Conservation (phyloP, 139 green algal genomes). For the Pycnococcus provasolii region DNA sequence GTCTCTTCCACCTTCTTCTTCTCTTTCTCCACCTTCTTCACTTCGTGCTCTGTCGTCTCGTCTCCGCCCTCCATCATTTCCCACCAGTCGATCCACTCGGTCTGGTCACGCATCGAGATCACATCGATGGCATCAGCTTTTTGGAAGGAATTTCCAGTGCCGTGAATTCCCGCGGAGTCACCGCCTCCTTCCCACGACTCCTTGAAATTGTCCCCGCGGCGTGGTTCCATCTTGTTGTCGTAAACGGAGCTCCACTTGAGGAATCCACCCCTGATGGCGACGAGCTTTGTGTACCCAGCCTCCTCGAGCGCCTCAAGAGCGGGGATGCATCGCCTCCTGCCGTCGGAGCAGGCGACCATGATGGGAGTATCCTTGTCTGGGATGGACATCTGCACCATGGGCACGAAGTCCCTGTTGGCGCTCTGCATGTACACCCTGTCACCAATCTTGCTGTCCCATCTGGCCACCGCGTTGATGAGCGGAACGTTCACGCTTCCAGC, state of each 20-base stretch:
- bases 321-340: slow-evolving; percentile 25
- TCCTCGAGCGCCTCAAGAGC: slow-evolving; percentile 27
- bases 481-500: slow-evolving; percentile 4
- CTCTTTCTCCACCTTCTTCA: too few species aligned
- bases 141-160: slow-evolving; percentile 16
- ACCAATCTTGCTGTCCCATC: slow-evolving; percentile 16
- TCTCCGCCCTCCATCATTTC: too few species aligned
- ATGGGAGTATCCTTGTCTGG: slow-evolving; percentile 26
- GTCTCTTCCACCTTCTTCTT: too few species aligned
- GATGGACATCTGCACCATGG: slow-evolving; percentile 16
- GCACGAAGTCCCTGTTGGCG: slow-evolving; percentile 25
- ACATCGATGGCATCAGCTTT: slow-evolving; percentile 21
- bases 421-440: slow-evolving; percentile 22
- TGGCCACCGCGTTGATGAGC: slow-evolving; percentile 16
- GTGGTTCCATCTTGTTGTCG: slow-evolving; percentile 5
- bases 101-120: slow-evolving; percentile 3
- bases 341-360: slow-evolving; percentile 28
- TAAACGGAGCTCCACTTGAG: slow-evolving; percentile 27
- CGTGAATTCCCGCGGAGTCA: slow-evolving; percentile 16
- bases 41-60: too few species aligned
- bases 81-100: slow-evolving; percentile 18
- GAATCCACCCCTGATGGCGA: slow-evolving; percentile 28
- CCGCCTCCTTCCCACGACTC: slow-evolving; percentile 9
- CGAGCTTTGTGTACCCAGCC: slow-evolving; percentile 31
- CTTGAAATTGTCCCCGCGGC: slow-evolving; percentile 11